phyloP scores from a whole-genome alignment of 1,284 basidiomycete species.

The Malassezia slooffiae region DNA sequence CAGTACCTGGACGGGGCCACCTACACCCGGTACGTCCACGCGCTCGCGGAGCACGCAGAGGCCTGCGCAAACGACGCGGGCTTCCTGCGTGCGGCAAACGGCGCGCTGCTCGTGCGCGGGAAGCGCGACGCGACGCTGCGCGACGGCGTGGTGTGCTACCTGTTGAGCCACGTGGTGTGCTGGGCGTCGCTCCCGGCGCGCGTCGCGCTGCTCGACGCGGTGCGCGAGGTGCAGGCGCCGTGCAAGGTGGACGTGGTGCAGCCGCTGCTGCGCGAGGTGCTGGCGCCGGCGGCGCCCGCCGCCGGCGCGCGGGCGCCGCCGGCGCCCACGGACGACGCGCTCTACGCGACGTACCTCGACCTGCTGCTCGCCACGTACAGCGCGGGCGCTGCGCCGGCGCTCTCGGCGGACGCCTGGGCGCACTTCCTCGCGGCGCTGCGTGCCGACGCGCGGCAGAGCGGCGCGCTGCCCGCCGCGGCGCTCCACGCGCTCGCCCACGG shows the following conservation, averaged over 20 bases:
- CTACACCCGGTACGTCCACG: conserved; percentile 58
- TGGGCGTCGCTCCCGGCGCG: conserved; percentile 54
- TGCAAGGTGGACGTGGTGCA: conserved; percentile 59
- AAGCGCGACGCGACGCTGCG: conserved; percentile 60
- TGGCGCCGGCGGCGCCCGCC: conserved; percentile 34
- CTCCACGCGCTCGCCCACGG: conserved; percentile 48
- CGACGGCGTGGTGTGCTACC: conserved; percentile 62
- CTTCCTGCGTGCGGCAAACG: conserved; percentile 59
- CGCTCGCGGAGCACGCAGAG: conserved; percentile 47
- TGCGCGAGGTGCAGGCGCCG: conserved; percentile 57
- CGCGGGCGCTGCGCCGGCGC: conserved; percentile 50
- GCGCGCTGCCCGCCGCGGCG: conserved; percentile 19
- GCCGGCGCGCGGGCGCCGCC: conserved; percentile 12
- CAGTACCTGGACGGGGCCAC: conserved; percentile 71
- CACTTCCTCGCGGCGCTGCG: conserved; percentile 18
- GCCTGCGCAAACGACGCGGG: conserved; percentile 57
- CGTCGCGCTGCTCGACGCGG: conserved; percentile 55
- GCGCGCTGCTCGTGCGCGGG: conserved; percentile 53
- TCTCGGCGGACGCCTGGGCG: conserved; percentile 41
- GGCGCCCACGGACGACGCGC: too few species aligned
- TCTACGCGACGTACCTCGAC: conserved; percentile 47
- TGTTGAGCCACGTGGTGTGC: conserved; percentile 68
- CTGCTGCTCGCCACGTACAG: conserved; percentile 55
- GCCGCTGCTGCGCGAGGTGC: conserved; percentile 52
- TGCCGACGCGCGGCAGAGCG: conserved; percentile 10